These are phyloP conservation scores for Salix dunnii DNA, from an alignment of 345 rosid species.

Conservation along the genomic window DNA sequence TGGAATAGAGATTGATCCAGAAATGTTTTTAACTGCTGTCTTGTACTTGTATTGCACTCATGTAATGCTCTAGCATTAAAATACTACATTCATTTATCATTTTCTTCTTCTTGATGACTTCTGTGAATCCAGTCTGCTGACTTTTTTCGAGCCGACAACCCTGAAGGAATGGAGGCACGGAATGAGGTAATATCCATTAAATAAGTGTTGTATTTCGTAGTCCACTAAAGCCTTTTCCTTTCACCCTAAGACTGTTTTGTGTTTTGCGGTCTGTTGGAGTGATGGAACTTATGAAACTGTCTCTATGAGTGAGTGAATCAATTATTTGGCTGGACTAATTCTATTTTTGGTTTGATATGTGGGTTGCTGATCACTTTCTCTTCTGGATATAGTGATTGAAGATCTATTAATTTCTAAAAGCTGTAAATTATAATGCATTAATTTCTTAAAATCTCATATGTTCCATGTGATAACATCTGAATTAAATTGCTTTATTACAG, in stretches of 20 bases:
- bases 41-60: background rate
- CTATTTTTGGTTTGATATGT: background rate
- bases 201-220: background rate
- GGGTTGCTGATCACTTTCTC: background rate
- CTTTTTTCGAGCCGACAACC: conserved; percentile 94
- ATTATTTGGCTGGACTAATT: conserved; percentile 4
- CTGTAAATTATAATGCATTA: background rate
- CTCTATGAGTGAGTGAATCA: background rate
- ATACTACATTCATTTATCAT: background rate
- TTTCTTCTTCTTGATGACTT: conserved; percentile 7
- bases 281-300: background rate
- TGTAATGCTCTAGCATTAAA: background rate
- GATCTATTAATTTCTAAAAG: background rate
- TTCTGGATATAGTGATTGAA: background rate
- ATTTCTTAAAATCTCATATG: background rate
- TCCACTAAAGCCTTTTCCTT: background rate
- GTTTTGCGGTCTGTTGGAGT: background rate
- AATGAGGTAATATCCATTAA: conserved; percentile 65
- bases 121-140: conserved; percentile 76
- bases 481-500: background rate
- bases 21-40: background rate
- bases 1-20: background rate
- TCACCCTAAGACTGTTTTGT: background rate
- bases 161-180: conserved; percentile 97
- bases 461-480: background rate